These are phyloP conservation scores for Trichoderma simmonsii DNA, from an alignment of 2,329 filamentous ascomycete genomes.

Conservation along the genomic window DNA sequence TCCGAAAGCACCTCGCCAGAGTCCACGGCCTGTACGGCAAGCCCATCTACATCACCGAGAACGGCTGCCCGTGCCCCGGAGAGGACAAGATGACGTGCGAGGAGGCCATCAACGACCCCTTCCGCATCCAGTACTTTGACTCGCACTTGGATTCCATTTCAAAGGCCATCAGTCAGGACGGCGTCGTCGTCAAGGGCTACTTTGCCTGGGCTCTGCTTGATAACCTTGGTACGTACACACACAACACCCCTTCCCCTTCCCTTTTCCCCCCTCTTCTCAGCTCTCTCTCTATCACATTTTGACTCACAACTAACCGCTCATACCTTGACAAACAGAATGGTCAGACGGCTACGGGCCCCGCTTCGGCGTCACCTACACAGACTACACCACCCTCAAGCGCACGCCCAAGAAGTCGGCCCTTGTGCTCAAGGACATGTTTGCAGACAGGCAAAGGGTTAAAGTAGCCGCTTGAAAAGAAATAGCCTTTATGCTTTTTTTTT, in stretches of 20 bases:
- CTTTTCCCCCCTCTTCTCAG: not conserved
- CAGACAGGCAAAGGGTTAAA: conserved; percentile 22
- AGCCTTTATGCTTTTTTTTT: not conserved
- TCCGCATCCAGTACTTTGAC: conserved; percentile 37
- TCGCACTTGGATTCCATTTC: conserved; percentile 39
- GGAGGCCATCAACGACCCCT: conserved; percentile 35
- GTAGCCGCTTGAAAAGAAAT: conserved; percentile 4
- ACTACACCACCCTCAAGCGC: conserved; percentile 36
- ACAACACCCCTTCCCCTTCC: not conserved
- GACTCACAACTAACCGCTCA: not conserved
- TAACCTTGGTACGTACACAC: conserved; percentile 32
- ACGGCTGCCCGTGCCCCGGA: conserved; percentile 36
- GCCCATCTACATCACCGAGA: conserved; percentile 32
- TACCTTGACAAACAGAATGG: conserved; percentile 27
- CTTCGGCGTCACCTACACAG: conserved; percentile 38
- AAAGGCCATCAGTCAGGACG: conserved; percentile 29
- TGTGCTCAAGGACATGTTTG: conserved; percentile 29
- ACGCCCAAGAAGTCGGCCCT: conserved; percentile 38
- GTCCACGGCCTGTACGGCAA: conserved; percentile 27
- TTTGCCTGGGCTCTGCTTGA: conserved; percentile 37
- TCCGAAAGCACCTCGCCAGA: conserved; percentile 31
- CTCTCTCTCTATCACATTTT: not conserved
- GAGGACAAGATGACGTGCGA: conserved; percentile 32
- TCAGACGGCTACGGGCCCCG: conserved; percentile 38
- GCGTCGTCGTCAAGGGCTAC: conserved; percentile 32